These are phyloP conservation scores for Populus simonii DNA, from an alignment of 345 rosid genomes.

Conservation along the genomic window DNA sequence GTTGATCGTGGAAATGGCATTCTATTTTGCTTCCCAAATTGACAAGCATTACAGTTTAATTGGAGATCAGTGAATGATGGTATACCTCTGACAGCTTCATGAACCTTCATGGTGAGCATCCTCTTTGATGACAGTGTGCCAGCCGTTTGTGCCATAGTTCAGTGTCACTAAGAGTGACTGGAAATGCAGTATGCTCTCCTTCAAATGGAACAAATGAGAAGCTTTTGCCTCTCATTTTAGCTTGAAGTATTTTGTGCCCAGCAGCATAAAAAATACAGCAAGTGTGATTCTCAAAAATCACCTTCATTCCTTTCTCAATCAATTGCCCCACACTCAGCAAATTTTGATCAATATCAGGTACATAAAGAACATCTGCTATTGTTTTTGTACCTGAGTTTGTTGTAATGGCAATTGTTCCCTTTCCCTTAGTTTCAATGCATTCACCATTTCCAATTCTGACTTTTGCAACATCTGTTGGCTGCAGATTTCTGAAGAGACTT, in stretches of 20 bases:
- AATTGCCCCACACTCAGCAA: slow-evolving; percentile 18
- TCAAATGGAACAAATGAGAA: neutral
- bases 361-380: slow-evolving; percentile 6
- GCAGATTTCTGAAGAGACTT: neutral
- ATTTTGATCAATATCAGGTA: slow-evolving; percentile 11
- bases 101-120: neutral
- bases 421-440: neutral
- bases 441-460: neutral
- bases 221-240: slow-evolving; percentile 5
- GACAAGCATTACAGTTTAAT: neutral
- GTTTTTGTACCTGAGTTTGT: neutral
- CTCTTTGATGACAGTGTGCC: neutral
- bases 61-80: neutral
- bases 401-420: neutral
- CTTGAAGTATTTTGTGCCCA: neutral
- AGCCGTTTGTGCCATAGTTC: neutral
- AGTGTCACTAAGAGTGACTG: neutral
- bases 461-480: neutral
- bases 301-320: neutral
- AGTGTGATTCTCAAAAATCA: neutral
- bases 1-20: neutral
- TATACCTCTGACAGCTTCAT: neutral
- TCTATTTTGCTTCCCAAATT: neutral
- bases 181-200: neutral
- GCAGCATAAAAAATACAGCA: slow-evolving; percentile 6